Evolutionary conservation across 345 rosid genomes (phyloP).

Genomic region (Streptanthus diversifolius): DNA sequence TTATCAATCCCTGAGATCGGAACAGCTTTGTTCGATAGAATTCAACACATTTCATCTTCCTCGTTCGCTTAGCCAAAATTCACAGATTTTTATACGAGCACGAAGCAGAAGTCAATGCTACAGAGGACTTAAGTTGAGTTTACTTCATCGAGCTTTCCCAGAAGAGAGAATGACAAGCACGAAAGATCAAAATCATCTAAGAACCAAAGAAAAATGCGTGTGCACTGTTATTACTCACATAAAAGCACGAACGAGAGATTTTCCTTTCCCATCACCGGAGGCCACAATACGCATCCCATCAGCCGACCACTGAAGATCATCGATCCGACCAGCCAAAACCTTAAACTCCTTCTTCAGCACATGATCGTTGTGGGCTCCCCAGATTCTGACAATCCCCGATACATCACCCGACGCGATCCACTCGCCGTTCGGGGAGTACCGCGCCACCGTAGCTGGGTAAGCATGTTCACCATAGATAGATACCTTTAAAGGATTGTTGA

Average conservation of each 20-base stretch:
- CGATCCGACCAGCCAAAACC: constrained; percentile 92
- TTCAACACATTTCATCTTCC: neutral
- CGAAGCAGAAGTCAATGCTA: neutral
- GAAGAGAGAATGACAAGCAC: neutral
- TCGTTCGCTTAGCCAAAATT: neutral
- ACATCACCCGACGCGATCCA: constrained; percentile 97
- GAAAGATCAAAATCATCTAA: constrained; percentile 4
- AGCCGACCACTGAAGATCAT: constrained; percentile 98
- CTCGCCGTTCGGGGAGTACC: constrained; percentile 98
- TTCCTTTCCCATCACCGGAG: constrained; percentile 92
- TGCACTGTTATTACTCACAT: constrained; percentile 56
- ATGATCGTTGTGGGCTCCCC: constrained; percentile 78
- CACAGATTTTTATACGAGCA: neutral
- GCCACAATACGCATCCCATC: constrained; percentile 93
- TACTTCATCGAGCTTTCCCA: neutral
- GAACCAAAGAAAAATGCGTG: neutral
- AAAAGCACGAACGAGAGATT: constrained; percentile 91
- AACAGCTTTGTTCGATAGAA: neutral
- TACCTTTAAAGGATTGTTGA: constrained; percentile 71
- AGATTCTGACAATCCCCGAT: constrained; percentile 90
- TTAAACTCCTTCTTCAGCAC: constrained; percentile 92
- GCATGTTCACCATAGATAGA: constrained; percentile 89
- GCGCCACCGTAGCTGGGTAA: constrained; percentile 87
- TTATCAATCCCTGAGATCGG: neutral
- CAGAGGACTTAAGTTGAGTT: neutral